A percentile compares a stretch with the other conserved stretches of the same genome.
Conservation (phyloP, 257 asterid genomes). For the Solanum raphanifolium region DNA sequence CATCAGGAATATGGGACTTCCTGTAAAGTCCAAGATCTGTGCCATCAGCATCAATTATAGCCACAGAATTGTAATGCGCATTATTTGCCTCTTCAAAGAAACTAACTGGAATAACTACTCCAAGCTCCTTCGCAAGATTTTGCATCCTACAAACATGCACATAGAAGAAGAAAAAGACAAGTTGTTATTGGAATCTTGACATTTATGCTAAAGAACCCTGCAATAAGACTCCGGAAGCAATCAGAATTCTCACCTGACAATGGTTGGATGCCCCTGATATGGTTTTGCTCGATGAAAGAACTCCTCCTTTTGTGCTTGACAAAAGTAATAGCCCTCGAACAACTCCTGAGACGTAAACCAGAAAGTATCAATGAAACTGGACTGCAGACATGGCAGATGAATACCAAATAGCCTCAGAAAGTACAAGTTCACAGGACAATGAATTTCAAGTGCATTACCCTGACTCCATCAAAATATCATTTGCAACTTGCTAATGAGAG, state of each 20-base stretch:
- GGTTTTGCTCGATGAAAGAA: constrained; percentile 83
- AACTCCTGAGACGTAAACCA: constrained; percentile 54
- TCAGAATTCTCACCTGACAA: constrained; percentile 41
- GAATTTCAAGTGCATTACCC: neutral
- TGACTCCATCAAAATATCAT: neutral
- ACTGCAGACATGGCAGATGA: neutral
- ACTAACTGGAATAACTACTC: constrained; percentile 95
- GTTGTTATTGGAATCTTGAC: neutral
- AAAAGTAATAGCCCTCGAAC: constrained; percentile 92
- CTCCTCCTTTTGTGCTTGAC: constrained; percentile 95
- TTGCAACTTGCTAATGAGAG: neutral
- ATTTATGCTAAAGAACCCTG: neutral
- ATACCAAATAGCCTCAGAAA: neutral
- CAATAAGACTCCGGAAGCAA: neutral
- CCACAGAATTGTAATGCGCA: constrained; percentile 93
- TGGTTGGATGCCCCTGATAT: constrained; percentile 74
- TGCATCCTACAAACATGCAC: constrained; percentile 58
- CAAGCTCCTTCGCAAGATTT: constrained; percentile 82
- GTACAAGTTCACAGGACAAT: neutral
- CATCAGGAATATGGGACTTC: constrained; percentile 96
- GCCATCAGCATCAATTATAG: constrained; percentile 91
- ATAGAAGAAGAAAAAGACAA: neutral
- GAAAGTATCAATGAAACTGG: neutral
- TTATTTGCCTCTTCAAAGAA: constrained; percentile 95
- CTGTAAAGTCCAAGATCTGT: constrained; percentile 91